Base-by-base conservation (phyloP, 2,329 filamentous ascomycete species). In the Alternaria alternata region DNA sequence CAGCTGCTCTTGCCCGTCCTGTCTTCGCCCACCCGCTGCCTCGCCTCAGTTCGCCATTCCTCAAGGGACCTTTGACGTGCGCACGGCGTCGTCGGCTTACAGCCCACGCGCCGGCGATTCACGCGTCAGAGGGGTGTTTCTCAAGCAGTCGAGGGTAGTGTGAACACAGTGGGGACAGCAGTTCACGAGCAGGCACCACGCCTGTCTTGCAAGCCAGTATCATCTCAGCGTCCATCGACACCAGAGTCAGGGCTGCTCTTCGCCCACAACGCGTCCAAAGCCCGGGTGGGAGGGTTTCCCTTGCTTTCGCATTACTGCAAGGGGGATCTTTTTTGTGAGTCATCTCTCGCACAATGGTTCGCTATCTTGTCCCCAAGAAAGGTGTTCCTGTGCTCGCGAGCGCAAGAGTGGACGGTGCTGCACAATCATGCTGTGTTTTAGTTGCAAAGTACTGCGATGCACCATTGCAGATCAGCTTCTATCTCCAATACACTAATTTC, bases 241-340 rank as follows among this genome's bases (percentile, higher is more conserved):
- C 18, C 47, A 51, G 62, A 66, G 64, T 65, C 57, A 51, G 59
- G 57, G 62, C 64, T 66, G 57, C 64, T 61, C 57, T 47, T 56
- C 49, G 53, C 59, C 11, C 12, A 7, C 20, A 22, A 58, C 38
- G 59, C 54, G 38, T 49, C 14, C 20, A 59, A 67, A 68, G 64
- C 64, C 58, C 54, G 61, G 62, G 64, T 41, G 62, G 64, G 66
- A 47, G 62, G 64, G 56, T 57, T 61, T 59, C 51, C 26, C 26
- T 63, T 57, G 52, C 51, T 41, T 7, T 44, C 32, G 54, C 41
- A 4, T 14, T 11, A 43, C 20, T 26, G 54, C 57, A 57, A 51
- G 38, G 53, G 66, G 63, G 55, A 36, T 43, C 49, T 48, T 8
- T 7, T 7, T 48, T 48, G 61, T 64, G 22, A 64, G 59, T 63